These are phyloP conservation scores for Aspergillus novofumigatus DNA, from an alignment of 2,329 filamentous ascomycete species.

Conservation along the genomic window DNA sequence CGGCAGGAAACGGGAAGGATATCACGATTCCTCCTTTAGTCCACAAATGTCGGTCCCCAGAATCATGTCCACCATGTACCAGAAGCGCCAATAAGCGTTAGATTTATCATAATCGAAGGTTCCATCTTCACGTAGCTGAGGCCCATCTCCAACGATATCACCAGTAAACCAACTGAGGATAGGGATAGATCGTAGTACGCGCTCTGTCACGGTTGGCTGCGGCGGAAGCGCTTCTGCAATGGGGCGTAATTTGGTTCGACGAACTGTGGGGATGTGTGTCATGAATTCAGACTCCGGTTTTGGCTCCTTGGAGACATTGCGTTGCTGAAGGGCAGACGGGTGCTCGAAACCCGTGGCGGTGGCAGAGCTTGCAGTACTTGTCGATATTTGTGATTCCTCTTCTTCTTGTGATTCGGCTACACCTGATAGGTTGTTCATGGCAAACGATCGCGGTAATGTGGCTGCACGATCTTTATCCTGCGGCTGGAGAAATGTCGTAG, in stretches of 20 bases:
- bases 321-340: constrained; percentile 25
- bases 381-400: constrained; percentile 29
- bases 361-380: constrained; percentile 40
- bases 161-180: constrained; percentile 68
- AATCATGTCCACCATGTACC: constrained; percentile 53
- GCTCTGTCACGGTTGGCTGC: constrained; percentile 61
- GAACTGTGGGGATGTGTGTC: constrained; percentile 62
- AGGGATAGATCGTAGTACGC: constrained; percentile 62
- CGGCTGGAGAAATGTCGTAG: constrained; percentile 30
- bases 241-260: constrained; percentile 61
- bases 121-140: constrained; percentile 43
- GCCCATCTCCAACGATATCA: constrained; percentile 45
- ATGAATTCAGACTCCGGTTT: constrained; percentile 44
- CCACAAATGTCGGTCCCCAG: constrained; percentile 61
- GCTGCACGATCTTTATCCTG: constrained; percentile 29
- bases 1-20: not conserved
- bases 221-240: constrained; percentile 68
- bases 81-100: constrained; percentile 58
- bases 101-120: constrained; percentile 66
- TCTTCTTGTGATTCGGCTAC: constrained; percentile 27
- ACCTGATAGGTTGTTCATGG: constrained; percentile 33
- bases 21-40: constrained; percentile 48
- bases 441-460: constrained; percentile 39
- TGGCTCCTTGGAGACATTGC: constrained; percentile 21
- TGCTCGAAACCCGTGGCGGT: constrained; percentile 31